phyloP scores from a whole-genome alignment of 2,329 filamentous ascomycete genomes.

The Ophiostoma sp. region DNA sequence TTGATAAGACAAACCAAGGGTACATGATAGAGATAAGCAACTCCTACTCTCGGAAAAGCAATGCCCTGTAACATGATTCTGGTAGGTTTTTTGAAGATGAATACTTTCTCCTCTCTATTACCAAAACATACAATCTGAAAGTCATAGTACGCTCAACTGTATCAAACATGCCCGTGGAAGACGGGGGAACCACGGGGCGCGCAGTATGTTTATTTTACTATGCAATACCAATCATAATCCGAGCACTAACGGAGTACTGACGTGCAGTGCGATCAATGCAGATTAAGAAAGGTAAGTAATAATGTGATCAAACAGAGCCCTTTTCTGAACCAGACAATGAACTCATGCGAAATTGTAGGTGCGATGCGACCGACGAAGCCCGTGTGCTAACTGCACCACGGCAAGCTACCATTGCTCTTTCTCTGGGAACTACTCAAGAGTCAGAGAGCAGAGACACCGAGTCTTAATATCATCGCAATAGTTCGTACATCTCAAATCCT shows the following conservation, averaged over 20 bases:
- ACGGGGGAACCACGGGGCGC: neutral
- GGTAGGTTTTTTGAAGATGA: too few species aligned
- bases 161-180: neutral
- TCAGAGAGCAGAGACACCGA: neutral
- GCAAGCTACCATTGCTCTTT: slow-evolving; percentile 8
- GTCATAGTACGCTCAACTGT: neutral
- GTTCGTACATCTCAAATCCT: neutral
- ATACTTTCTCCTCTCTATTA: too few species aligned
- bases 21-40: too few species aligned
- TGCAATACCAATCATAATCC: neutral
- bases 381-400: slow-evolving; percentile 2
- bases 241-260: neutral
- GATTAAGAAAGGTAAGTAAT: neutral
- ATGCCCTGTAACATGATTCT: too few species aligned
- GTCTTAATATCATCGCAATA: slow-evolving; percentile 10
- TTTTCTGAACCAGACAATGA: neutral
- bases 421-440: neutral
- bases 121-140: too few species aligned
- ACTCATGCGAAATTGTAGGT: neutral
- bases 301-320: neutral
- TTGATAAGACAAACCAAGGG: too few species aligned
- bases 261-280: neutral
- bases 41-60: too few species aligned
- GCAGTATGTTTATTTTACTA: neutral
- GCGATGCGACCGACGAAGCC: neutral